Conservation (phyloP, 768 basidiomycete genomes). For the Fomitopsis serialis region DNA sequence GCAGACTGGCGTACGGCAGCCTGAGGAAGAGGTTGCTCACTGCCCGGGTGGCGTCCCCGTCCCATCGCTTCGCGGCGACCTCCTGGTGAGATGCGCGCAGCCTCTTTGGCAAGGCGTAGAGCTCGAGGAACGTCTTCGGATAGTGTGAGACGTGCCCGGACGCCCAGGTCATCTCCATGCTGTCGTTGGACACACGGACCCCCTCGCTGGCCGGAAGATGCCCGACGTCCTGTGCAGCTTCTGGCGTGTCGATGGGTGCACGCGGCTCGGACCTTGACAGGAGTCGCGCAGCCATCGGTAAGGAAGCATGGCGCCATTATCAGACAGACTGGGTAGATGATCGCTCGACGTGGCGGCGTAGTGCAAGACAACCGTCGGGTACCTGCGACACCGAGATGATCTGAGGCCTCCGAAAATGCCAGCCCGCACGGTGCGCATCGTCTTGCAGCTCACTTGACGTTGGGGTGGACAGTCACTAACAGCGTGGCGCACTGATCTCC, state of each 20-base stretch:
- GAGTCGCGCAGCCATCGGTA: slow-evolving; percentile 83
- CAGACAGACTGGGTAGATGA: not conserved
- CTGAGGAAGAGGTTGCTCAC: slow-evolving; percentile 43
- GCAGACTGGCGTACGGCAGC: slow-evolving; percentile 51
- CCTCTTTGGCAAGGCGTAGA: slow-evolving; percentile 35
- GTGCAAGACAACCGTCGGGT: not conserved
- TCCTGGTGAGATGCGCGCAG: slow-evolving; percentile 43
- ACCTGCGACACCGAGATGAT: not conserved
- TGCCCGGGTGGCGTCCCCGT: slow-evolving; percentile 29
- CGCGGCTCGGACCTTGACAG: slow-evolving; percentile 64
- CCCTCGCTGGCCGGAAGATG: slow-evolving; percentile 40
- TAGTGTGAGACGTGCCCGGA: slow-evolving; percentile 60
- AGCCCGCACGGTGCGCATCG: too few species aligned
- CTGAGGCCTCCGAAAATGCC: not conserved
- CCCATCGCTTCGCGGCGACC: slow-evolving; percentile 39
- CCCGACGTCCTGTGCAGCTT: slow-evolving; percentile 71
- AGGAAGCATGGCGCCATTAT: slow-evolving; percentile 27
- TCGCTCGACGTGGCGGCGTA: not conserved
- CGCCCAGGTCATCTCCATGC: slow-evolving; percentile 48
- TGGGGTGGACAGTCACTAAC: too few species aligned
- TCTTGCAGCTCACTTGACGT: too few species aligned
- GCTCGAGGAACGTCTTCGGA: slow-evolving; percentile 39
- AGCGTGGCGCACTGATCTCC: too few species aligned
- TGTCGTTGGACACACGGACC: slow-evolving; percentile 36
- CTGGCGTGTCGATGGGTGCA: slow-evolving; percentile 77